phyloP scores from a whole-genome alignment of 139 green algal species.

The Tetraselmis striata region DNA sequence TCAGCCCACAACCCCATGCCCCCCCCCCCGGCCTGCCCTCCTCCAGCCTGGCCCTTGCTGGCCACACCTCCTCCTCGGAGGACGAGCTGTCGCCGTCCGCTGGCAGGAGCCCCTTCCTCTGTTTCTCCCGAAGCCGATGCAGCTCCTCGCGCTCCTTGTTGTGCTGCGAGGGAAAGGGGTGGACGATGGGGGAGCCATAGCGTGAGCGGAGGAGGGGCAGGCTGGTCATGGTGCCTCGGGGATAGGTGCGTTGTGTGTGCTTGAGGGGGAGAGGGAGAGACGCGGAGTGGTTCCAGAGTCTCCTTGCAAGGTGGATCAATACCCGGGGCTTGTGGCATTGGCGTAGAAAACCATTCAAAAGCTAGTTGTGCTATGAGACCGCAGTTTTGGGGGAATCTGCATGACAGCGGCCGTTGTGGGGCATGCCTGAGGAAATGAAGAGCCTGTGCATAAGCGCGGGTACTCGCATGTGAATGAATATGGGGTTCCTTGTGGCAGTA shows the following conservation, averaged over 20 bases:
- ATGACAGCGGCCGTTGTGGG: no score
- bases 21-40: no score
- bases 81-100: conserved; percentile 4
- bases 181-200: not conserved
- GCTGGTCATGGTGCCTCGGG: not conserved
- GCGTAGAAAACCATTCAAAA: not conserved
- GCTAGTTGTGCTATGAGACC: no score
- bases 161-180: conserved; percentile 48
- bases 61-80: conserved; percentile 25
- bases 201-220: not conserved
- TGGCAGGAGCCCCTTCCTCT: conserved; percentile 16
- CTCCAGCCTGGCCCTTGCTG: no score
- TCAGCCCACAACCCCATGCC: no score
- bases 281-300: not conserved
- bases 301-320: not conserved
- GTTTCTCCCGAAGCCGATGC: conserved; percentile 70
- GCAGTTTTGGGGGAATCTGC: no score
- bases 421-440: no score
- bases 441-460: no score
- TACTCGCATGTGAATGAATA: no score
- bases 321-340: not conserved
- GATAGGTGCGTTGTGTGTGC: not conserved
- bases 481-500: no score
- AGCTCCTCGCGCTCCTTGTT: conserved; percentile 76
- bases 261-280: not conserved